A percentile compares a stretch with the other conserved stretches of the same genome.
Conservation (phyloP, 805 yeast genomes). For the Suhomyces kilbournensis region DNA sequence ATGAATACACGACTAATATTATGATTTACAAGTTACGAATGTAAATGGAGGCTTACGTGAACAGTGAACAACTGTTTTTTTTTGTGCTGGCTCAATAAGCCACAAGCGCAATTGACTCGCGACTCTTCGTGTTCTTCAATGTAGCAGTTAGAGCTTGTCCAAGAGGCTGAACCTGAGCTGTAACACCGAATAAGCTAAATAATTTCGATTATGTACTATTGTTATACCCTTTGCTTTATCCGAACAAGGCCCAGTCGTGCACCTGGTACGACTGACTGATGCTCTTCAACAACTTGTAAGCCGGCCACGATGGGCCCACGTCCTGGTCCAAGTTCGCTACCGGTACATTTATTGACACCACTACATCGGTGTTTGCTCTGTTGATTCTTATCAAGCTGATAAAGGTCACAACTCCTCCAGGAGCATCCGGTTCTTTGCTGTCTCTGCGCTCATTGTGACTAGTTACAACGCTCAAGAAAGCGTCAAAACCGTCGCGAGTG, state of each 20-base stretch:
- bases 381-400: slow-evolving; percentile 56
- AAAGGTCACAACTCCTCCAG: slow-evolving; percentile 41
- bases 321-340: slow-evolving; percentile 7
- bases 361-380: slow-evolving; percentile 55
- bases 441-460: slow-evolving; percentile 11
- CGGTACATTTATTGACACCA: slow-evolving; percentile 61
- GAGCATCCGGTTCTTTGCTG: slow-evolving; percentile 10
- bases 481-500: slow-evolving; percentile 2
- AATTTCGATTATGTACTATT: neutral
- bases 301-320: slow-evolving; percentile 5
- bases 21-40: neutral
- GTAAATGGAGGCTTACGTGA: neutral
- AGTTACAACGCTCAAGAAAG: slow-evolving; percentile 2
- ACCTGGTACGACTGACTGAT: slow-evolving; percentile 33
- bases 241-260: slow-evolving; percentile 49
- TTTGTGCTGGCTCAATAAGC: neutral
- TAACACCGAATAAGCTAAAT: neutral
- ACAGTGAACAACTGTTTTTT: neutral
- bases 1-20: neutral
- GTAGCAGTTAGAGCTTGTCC: neutral
- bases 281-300: slow-evolving; percentile 23
- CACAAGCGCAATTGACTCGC: neutral
- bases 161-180: neutral
- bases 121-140: no score
- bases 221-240: slow-evolving; percentile 9